Evolutionary conservation across 2,329 filamentous ascomycete species (phyloP).

Genomic region (Alternaria consortialis): DNA sequence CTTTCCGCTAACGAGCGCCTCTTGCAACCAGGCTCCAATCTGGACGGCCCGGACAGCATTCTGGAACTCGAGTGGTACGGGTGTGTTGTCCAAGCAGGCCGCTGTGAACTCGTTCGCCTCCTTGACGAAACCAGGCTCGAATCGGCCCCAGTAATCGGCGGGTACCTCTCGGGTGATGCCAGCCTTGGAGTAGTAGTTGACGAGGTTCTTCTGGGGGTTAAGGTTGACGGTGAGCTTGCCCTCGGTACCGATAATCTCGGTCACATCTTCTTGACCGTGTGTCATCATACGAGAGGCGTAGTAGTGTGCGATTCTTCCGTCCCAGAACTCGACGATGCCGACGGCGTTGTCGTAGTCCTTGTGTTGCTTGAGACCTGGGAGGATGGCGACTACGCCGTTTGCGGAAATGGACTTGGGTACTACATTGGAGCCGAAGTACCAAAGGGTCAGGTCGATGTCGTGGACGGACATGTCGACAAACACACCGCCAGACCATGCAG

Average conservation of each 20-base stretch:
- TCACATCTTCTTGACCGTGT: slow-evolving; percentile 47
- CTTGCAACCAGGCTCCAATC: slow-evolving; percentile 62
- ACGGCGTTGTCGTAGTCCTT: slow-evolving; percentile 57
- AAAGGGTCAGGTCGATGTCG: slow-evolving; percentile 57
- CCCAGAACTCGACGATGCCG: slow-evolving; percentile 56
- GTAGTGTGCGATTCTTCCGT: slow-evolving; percentile 56
- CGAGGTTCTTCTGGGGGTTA: slow-evolving; percentile 44
- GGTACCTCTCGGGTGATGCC: slow-evolving; percentile 52
- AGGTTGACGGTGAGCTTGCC: slow-evolving; percentile 27
- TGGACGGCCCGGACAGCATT: slow-evolving; percentile 48
- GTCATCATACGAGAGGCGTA: slow-evolving; percentile 56
- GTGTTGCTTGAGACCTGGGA: slow-evolving; percentile 51
- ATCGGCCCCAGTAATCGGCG: slow-evolving; percentile 52
- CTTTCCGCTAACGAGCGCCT: slow-evolving; percentile 63
- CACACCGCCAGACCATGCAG: slow-evolving; percentile 53
- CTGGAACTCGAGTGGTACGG: slow-evolving; percentile 49
- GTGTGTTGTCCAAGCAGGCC: slow-evolving; percentile 48
- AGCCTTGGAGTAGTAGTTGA: slow-evolving; percentile 43
- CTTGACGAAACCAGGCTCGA: slow-evolving; percentile 52
- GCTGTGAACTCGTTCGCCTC: slow-evolving; percentile 54
- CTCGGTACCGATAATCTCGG: slow-evolving; percentile 6
- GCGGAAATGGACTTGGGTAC: slow-evolving; percentile 52
- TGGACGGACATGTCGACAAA: slow-evolving; percentile 58
- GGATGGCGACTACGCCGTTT: slow-evolving; percentile 45
- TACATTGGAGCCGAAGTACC: slow-evolving; percentile 51